These are phyloP conservation scores for Backusella mclennaniae DNA, from an alignment of 192 early-diverging fungal species.

Conservation along the genomic window DNA sequence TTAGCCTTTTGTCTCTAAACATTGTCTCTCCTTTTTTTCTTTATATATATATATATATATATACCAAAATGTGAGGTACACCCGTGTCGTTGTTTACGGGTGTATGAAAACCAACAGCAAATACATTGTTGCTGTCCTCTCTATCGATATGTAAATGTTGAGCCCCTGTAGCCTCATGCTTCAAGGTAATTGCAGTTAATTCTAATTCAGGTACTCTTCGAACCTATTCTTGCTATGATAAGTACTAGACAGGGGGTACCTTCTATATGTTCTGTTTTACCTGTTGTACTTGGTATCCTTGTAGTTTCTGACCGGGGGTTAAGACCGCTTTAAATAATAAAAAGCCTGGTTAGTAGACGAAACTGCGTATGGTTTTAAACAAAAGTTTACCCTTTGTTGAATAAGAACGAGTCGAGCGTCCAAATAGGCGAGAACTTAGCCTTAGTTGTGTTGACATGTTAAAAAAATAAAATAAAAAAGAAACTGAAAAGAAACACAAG, in stretches of 20 bases:
- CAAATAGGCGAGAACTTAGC: conserved; percentile 4
- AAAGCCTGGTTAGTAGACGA: neutral
- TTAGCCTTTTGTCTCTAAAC: neutral
- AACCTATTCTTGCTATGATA: conserved; percentile 26
- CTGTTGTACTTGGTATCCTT: conserved; percentile 22
- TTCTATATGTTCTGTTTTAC: conserved; percentile 6
- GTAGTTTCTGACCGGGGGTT: conserved; percentile 13
- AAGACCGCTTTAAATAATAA: neutral
- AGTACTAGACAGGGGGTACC: too few relatives aligned
- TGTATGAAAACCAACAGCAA: conserved; percentile 90
- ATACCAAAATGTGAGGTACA: conserved; percentile 85
- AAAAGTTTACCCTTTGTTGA: conserved; percentile 8
- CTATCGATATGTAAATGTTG: conserved; percentile 86
- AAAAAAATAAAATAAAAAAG: neutral
- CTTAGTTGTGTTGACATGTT: conserved; percentile 17
- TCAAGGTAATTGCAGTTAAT: conserved; percentile 70
- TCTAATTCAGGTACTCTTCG: conserved; percentile 73
- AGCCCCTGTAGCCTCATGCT: conserved; percentile 77
- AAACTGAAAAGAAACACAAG: neutral
- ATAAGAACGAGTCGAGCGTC: neutral
- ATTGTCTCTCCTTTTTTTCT: neutral
- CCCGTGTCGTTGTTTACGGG: conserved; percentile 80
- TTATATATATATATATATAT: neutral
- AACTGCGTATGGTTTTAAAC: neutral
- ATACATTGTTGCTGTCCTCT: conserved; percentile 92